Percentiles rank a stretch among this genome's conserved stretches.
Evolutionary conservation across 2,329 filamentous ascomycete species (phyloP).

Genomic region (Teratosphaeria viscida): DNA sequence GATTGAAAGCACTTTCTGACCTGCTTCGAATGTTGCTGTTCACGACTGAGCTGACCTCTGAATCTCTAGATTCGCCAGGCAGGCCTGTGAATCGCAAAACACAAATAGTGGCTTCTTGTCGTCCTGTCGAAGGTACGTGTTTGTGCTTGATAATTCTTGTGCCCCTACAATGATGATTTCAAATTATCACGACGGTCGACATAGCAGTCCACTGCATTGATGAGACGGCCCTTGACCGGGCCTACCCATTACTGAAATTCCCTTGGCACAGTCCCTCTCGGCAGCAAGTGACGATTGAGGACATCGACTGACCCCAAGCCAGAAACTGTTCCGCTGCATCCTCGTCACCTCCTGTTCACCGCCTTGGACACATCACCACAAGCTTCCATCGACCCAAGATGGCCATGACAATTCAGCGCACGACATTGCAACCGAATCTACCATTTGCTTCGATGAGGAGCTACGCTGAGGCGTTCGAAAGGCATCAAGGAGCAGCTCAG

Average conservation of each 20-base stretch:
- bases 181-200: conserved; percentile 33
- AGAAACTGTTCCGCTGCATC: neutral
- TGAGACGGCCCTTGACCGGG: conserved; percentile 30
- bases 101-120: neutral
- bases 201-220: conserved; percentile 30
- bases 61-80: neutral
- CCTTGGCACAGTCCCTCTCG: neutral
- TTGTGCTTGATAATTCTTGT: neutral
- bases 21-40: neutral
- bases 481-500: neutral
- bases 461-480: neutral
- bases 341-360: neutral
- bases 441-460: neutral
- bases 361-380: neutral
- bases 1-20: conserved; percentile 5
- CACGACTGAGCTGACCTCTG: neutral
- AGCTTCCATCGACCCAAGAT: neutral
- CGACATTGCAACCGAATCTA: neutral
- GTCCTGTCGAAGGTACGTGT: neutral
- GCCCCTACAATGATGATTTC: conserved; percentile 23
- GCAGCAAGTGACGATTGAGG: neutral
- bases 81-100: neutral
- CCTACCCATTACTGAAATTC: conserved; percentile 8
- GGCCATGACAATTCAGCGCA: neutral
- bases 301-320: neutral